A percentile compares a stretch with the other conserved stretches of the same genome.
Conservation (phyloP, 1,284 basidiomycete genomes). For the Ustilago tritici region DNA sequence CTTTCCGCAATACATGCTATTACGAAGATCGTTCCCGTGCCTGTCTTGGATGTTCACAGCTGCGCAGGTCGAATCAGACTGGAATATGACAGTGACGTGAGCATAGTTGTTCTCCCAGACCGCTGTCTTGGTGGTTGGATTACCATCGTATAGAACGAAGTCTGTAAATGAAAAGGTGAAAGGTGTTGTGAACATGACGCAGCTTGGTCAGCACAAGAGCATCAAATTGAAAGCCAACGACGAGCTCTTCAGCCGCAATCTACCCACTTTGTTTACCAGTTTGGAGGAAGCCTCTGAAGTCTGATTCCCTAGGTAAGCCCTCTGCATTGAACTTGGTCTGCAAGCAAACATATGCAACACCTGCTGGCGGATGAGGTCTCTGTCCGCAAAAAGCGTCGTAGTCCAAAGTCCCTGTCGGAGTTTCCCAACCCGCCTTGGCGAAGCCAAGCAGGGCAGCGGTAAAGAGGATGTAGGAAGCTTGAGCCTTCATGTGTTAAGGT, state of each 20-base stretch:
- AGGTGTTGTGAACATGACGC: background rate
- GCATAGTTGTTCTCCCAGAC: background rate
- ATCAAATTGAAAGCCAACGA: background rate
- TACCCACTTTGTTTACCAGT: background rate
- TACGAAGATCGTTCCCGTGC: background rate
- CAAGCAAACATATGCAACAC: background rate
- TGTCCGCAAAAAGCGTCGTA: slow-evolving; percentile 1
- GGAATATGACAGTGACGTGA: background rate
- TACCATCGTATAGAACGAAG: background rate
- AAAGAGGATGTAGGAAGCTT: background rate
- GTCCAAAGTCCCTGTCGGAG: background rate
- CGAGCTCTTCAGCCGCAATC: too few relatives aligned
- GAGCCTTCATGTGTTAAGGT: background rate
- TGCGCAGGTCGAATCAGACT: background rate
- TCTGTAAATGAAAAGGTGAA: background rate
- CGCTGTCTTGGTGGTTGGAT: background rate
- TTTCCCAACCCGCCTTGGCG: background rate
- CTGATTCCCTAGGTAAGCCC: background rate
- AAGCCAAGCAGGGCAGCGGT: background rate
- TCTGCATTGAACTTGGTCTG: background rate
- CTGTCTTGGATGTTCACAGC: slow-evolving; percentile 2
- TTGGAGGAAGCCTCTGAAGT: slow-evolving; percentile 1
- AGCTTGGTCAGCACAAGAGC: background rate
- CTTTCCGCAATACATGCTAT: background rate
- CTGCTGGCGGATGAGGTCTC: background rate